Base-by-base conservation (phyloP, 169 alveolate species). In the Babesia divergens region DNA sequence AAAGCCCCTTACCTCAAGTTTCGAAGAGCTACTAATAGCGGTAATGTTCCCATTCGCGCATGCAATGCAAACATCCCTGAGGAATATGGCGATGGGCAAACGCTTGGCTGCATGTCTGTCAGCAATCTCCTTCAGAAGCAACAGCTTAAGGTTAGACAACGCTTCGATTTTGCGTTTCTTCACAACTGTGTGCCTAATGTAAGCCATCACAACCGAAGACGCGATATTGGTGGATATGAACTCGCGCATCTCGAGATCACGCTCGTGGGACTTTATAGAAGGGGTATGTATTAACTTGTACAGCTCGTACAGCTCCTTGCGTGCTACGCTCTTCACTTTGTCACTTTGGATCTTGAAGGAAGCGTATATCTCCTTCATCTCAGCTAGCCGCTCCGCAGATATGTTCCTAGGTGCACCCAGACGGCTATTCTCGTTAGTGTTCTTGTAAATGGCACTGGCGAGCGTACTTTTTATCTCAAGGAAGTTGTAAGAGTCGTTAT, bases 361-460 rank as follows among this genome's bases (percentile, higher is more conserved):
- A 1, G 82, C 38, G 37, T 60, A 80, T 37, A 80, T 9, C 16
- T 70, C 83, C 66, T 60, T 80, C 88, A 80, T 80, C 70, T 80
- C 88, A 8, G 35, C 55, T 46, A 80, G 44, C 14, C 83, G 47
- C 51, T 69, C 79, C 46, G 65, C 49, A 5, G 82, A 69, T n/a
- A 80, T 69, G 54, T 80, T 80, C 64, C 43, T 68, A 0, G 76
- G 72, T n/a, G 88, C 75, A 5, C 88, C 88, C 60, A 80, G 69
- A 20, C 56, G 54, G 55, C 67, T 80, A 24, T 62, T 69, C 37
- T 80, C 83, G 46, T 70, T 69, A 32, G 55, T 60, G 64, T 80
- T 70, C 64, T 80, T 80, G 64, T 80, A 80, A 1, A 80, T 80
- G 24, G 82, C 88, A 20, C 79, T 69, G 47, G 65, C 88, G 22